Evolutionary conservation across 306 rosid species (phyloP).

Genomic region (Senna tora): DNA sequence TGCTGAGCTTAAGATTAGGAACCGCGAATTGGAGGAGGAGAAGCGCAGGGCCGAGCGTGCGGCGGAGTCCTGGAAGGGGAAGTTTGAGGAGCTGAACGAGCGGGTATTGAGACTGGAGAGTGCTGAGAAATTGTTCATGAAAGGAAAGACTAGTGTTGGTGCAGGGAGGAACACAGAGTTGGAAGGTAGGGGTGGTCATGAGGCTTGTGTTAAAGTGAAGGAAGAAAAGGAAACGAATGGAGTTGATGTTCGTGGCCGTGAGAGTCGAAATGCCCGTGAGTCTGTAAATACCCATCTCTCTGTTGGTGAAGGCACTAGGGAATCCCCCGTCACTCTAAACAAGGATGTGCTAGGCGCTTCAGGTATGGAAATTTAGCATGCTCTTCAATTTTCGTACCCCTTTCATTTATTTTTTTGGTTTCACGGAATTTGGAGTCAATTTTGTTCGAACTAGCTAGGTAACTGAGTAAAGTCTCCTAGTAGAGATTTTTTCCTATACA

Average conservation of each 20-base stretch:
- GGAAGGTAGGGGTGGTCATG: neutral
- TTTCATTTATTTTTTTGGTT: too few species aligned
- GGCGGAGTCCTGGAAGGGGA: neutral
- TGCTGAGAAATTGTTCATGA: neutral
- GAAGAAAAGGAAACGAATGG: neutral
- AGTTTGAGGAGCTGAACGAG: constrained; percentile 1
- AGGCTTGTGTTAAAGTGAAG: neutral
- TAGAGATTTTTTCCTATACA: too few species aligned
- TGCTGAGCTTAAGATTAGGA: constrained; percentile 2
- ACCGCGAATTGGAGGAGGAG: constrained; percentile 19
- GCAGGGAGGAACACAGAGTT: constrained; percentile 13
- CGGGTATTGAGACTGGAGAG: neutral
- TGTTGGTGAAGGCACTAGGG: neutral
- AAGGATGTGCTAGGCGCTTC: constrained; percentile 23
- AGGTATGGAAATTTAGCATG: constrained; percentile 35
- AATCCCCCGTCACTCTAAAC: neutral
- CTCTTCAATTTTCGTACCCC: too few species aligned
- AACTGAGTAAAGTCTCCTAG: too few species aligned
- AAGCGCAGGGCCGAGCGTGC: neutral
- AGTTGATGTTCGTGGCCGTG: neutral
- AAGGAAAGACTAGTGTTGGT: neutral
- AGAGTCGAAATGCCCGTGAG: neutral
- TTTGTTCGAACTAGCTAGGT: too few species aligned
- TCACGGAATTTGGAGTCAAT: too few species aligned
- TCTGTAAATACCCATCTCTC: neutral